Evolutionary conservation across 2,329 filamentous ascomycete species (phyloP).

Genomic region (Pseudogymnoascus verrucosus): DNA sequence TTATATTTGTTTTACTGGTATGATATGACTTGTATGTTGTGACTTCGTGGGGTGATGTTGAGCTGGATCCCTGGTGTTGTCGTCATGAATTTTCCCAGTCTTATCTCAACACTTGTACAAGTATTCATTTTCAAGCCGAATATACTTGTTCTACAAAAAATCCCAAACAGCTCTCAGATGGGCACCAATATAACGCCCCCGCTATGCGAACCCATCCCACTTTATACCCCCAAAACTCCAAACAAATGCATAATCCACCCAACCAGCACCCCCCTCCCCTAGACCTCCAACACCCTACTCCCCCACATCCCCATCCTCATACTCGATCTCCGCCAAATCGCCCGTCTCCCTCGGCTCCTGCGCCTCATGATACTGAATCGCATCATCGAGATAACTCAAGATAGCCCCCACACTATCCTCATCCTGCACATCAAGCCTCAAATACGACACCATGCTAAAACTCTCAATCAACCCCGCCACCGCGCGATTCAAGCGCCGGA

Average conservation of each 20-base stretch:
- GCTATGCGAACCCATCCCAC: neutral
- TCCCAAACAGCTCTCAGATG: neutral
- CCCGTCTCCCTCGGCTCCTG: slow-evolving; percentile 82
- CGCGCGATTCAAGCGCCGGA: slow-evolving; percentile 74
- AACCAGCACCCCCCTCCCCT: neutral
- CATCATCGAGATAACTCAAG: slow-evolving; percentile 88
- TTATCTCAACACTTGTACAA: neutral
- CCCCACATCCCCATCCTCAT: slow-evolving; percentile 34
- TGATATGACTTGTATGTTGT: neutral
- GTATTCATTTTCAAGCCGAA: neutral
- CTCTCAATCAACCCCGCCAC: slow-evolving; percentile 90
- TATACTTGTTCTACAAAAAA: neutral
- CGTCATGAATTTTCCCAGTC: too few relatives aligned
- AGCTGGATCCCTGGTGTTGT: neutral
- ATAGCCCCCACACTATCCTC: slow-evolving; percentile 84
- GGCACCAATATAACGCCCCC: neutral
- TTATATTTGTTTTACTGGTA: neutral
- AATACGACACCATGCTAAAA: slow-evolving; percentile 95
- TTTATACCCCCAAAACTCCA: neutral
- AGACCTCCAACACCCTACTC: neutral
- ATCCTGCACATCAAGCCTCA: slow-evolving; percentile 80
- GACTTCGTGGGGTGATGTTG: neutral
- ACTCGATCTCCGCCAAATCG: slow-evolving; percentile 50
- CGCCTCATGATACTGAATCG: slow-evolving; percentile 86
- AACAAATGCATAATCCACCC: neutral